phyloP scores from a whole-genome alignment of 2,329 filamentous ascomycete species.

The Allantophomopsis lycopodina region DNA sequence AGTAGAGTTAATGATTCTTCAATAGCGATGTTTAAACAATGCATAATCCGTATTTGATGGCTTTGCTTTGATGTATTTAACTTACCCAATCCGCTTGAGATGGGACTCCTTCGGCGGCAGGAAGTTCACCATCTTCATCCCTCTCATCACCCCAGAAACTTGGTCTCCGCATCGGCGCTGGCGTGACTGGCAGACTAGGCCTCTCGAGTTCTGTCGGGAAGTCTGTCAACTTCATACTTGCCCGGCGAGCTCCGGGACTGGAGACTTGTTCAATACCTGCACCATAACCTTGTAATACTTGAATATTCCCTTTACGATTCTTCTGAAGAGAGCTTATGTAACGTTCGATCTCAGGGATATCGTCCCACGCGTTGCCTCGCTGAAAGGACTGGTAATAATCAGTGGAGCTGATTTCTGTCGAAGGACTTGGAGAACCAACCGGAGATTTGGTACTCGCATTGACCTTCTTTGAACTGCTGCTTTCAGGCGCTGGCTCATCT shows the following conservation, averaged over 20 bases:
- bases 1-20: too few relatives aligned
- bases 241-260: conserved; percentile 18
- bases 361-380: conserved; percentile 87
- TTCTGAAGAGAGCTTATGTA: conserved; percentile 72
- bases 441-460: conserved; percentile 4
- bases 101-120: conserved; percentile 70
- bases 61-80: conserved; percentile 20
- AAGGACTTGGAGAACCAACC: conserved; percentile 30
- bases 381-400: conserved; percentile 61
- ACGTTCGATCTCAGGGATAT: conserved; percentile 71
- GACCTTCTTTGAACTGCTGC: background rate
- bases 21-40: too few relatives aligned
- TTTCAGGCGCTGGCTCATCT: conserved; percentile 21
- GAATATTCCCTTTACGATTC: conserved; percentile 31
- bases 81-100: conserved; percentile 83
- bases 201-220: conserved; percentile 74
- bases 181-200: conserved; percentile 82
- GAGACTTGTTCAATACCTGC: conserved; percentile 15
- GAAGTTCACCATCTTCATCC: conserved; percentile 44
- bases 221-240: conserved; percentile 62
- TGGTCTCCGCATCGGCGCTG: conserved; percentile 60
- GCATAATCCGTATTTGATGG: conserved; percentile 22
- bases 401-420: conserved; percentile 27
- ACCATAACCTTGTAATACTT: conserved; percentile 18
- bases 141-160: conserved; percentile 47